Evolutionary conservation across 441 rosid genomes (phyloP), one percentile per base, ranked within the genome.

Genomic region (Raphanus hybrid): DNA sequence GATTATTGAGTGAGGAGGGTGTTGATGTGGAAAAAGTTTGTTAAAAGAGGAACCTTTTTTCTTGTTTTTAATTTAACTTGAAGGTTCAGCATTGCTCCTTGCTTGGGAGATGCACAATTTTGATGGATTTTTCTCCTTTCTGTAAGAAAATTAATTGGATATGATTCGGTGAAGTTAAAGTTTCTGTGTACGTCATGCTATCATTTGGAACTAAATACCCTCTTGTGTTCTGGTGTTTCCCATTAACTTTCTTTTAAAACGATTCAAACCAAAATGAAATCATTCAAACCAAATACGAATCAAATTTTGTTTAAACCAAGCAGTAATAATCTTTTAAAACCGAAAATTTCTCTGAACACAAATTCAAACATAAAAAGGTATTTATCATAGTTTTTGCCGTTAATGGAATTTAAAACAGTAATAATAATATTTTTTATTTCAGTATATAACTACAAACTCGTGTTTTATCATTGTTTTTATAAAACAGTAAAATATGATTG

Each of bases 61-160:
- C 29, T 16, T 61, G 5, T 15, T 58, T 77, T 57, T 27, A 45
- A 69, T 57, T 64, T 75, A n/a, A 71, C 82, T 79, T 79, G 60
- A 55, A 79, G 82, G 75, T 64, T 74, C 79, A 70, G 82, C 76
- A 70, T 79, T 45, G 64, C 45, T 69, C 75, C 12, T 79, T 79
- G 79, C 82, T 69, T 74, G 61, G 26, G 37, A 64, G 68, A 70
- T 74, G 82, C 52, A 64, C 73, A 69, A 75, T 58, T 45, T 75
- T 75, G 73, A 79, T 79, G 76, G 79, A 43, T 43, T 35, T 57
- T 8, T 59, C 64, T 74, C 16, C 11, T 55, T 54, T 8, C 23
- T 39, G 8, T 3, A 39, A 68, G 71, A 8, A 18, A 62, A 79
- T 16, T 64, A 69, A 45, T 34, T 64, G 18, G 3, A 41, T 15